A percentile compares a stretch with the other conserved stretches of the same genome.
These are phyloP conservation scores for Aspergillus pseudonomiae DNA, from an alignment of 2,329 filamentous ascomycete species.

Conservation along the genomic window DNA sequence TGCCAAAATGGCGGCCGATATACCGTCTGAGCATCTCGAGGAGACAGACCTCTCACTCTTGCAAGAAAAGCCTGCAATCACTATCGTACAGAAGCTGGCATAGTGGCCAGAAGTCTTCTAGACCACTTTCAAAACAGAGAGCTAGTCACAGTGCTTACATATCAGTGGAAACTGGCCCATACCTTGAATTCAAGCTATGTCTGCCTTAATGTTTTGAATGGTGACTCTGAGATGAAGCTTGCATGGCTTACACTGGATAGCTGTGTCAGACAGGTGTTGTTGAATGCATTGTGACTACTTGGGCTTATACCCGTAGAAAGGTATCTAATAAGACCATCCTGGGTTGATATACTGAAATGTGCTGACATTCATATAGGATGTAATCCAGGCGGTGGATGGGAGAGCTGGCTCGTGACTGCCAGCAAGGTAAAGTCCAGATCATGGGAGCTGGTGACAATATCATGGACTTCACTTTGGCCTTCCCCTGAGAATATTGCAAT, in stretches of 20 bases:
- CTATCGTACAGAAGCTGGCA: neutral
- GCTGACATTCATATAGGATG: neutral
- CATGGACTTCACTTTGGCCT: neutral
- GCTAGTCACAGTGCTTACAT: neutral
- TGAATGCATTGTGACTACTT: neutral
- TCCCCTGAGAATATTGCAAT: neutral
- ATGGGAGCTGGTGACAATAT: neutral
- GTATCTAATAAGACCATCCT: neutral
- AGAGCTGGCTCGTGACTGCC: neutral
- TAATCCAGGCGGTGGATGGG: slow-evolving; percentile 4
- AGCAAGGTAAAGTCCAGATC: neutral
- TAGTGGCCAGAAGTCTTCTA: neutral
- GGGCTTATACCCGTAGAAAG: neutral
- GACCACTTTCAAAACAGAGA: neutral
- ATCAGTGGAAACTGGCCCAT: neutral
- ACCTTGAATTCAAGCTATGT: neutral
- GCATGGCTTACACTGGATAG: neutral
- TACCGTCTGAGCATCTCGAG: neutral
- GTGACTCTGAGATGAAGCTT: neutral
- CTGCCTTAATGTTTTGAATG: neutral
- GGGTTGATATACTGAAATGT: neutral
- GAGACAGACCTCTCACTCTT: neutral
- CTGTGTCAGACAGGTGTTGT: neutral
- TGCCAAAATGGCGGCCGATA: neutral
- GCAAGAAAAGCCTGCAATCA: neutral